Evolutionary conservation across 73 alveolate species (phyloP).

Genomic region (Breviolum minutum): DNA sequence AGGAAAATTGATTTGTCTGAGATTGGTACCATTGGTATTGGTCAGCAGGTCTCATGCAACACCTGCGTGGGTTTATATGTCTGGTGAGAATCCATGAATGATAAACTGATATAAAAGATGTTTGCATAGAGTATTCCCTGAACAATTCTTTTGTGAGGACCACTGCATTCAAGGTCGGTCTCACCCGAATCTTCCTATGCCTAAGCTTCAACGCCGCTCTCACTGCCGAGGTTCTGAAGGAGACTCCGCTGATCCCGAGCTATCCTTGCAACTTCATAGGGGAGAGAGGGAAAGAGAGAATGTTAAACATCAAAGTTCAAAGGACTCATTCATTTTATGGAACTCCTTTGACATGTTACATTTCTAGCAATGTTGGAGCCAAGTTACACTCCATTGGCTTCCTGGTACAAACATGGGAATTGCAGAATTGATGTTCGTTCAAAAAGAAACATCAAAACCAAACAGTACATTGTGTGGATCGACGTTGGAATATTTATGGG

Average conservation of each 20-base stretch:
- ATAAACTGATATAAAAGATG: not conserved
- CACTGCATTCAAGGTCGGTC: not conserved
- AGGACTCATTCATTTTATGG: no score
- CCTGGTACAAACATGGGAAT: not conserved
- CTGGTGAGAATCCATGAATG: no score
- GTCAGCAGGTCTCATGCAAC: not conserved
- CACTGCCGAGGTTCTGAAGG: no score
- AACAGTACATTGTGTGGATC: not conserved
- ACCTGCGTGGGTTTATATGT: constrained; percentile 10
- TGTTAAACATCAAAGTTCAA: no score
- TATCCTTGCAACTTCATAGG: no score
- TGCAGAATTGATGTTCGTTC: not conserved
- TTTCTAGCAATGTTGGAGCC: no score
- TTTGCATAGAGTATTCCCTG: not conserved
- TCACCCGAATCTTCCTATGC: not conserved
- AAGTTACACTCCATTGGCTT: not conserved
- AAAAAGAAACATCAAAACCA: not conserved
- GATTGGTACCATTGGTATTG: not conserved
- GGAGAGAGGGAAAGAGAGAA: no score
- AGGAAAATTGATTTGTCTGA: not conserved
- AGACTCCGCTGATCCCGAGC: no score
- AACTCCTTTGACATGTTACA: not conserved
- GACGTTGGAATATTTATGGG: not conserved
- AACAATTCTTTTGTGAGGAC: not conserved
- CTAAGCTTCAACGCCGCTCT: no score